phyloP scores from a whole-genome alignment of 139 green algal species.

The Chlorella sorokiniana region DNA sequence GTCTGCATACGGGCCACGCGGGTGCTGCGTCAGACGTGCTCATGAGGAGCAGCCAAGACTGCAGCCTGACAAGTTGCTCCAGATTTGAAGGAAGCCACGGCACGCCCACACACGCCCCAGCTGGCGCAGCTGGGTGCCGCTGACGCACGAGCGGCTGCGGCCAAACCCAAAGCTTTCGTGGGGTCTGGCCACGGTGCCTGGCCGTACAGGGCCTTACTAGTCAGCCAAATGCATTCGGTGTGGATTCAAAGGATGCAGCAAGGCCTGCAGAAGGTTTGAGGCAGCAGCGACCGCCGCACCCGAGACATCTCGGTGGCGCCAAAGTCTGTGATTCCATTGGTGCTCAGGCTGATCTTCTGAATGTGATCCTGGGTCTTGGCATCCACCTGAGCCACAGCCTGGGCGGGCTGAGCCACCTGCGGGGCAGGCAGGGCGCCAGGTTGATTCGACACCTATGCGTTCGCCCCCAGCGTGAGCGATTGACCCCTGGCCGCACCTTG shows the following conservation, averaged over 20 bases:
- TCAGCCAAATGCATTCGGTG: too few species aligned
- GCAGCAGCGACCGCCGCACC: slow-evolving; percentile 11
- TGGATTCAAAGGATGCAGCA: too few species aligned
- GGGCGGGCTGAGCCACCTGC: slow-evolving; percentile 1
- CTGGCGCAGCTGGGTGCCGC: too few species aligned
- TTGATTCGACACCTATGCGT: neutral
- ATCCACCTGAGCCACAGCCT: slow-evolving; percentile 18
- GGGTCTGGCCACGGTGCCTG: too few species aligned
- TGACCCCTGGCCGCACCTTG: neutral
- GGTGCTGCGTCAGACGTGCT: too few species aligned
- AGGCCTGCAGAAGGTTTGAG: neutral
- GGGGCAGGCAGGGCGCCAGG: neutral
- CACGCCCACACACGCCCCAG: too few species aligned
- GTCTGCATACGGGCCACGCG: slow-evolving; percentile 81
- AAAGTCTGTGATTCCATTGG: slow-evolving; percentile 13
- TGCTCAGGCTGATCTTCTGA: slow-evolving; percentile 13
- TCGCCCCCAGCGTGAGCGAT: neutral
- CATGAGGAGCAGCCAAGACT: too few species aligned
- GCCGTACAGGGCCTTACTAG: too few species aligned
- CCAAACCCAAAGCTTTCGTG: too few species aligned
- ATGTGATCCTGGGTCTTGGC: neutral
- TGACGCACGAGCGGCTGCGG: too few species aligned
- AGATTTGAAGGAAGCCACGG: too few species aligned
- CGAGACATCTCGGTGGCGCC: slow-evolving; percentile 2
- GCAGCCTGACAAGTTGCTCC: too few species aligned